Evolutionary conservation across 2,329 filamentous ascomycete species (phyloP).

Genomic region (Exophiala xenobiotica): DNA sequence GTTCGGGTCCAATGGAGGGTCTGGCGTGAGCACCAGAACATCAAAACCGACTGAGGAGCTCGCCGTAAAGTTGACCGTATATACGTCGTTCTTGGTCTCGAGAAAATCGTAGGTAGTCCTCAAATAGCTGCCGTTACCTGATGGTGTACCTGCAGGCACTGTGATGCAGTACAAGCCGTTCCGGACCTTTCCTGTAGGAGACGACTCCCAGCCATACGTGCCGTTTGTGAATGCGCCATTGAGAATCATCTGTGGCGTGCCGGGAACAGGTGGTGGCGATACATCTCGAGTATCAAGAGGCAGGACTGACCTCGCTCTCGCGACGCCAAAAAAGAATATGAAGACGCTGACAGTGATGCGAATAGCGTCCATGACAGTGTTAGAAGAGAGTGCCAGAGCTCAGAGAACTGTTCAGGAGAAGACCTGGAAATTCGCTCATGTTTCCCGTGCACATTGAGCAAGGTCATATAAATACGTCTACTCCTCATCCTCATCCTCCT

Average conservation of each 20-base stretch:
- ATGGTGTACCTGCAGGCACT: background rate
- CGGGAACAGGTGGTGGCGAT: background rate
- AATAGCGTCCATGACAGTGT: background rate
- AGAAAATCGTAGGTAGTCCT: constrained; percentile 4
- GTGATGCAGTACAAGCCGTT: constrained; percentile 5
- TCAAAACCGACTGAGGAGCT: constrained; percentile 6
- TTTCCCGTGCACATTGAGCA: no score
- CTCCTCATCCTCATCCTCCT: no score
- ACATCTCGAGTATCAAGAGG: background rate
- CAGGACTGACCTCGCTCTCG: background rate
- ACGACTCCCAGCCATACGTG: constrained; percentile 7
- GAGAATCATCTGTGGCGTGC: constrained; percentile 1
- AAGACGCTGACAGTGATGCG: background rate
- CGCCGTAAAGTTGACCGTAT: constrained; percentile 7
- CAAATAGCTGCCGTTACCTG: constrained; percentile 4
- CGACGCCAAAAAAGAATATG: background rate
- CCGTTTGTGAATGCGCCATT: constrained; percentile 5
- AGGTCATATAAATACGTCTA: no score
- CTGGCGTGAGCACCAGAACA: constrained; percentile 1
- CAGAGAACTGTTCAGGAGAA: background rate
- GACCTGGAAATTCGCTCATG: no score
- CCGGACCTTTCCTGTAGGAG: background rate
- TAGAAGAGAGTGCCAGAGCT: background rate
- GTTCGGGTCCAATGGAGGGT: constrained; percentile 7
- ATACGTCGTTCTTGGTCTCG: constrained; percentile 7